A percentile compares a stretch with the other conserved stretches of the same genome.
phyloP scores from a whole-genome alignment of 2,329 filamentous ascomycete species.

The Penicillium sp. region DNA sequence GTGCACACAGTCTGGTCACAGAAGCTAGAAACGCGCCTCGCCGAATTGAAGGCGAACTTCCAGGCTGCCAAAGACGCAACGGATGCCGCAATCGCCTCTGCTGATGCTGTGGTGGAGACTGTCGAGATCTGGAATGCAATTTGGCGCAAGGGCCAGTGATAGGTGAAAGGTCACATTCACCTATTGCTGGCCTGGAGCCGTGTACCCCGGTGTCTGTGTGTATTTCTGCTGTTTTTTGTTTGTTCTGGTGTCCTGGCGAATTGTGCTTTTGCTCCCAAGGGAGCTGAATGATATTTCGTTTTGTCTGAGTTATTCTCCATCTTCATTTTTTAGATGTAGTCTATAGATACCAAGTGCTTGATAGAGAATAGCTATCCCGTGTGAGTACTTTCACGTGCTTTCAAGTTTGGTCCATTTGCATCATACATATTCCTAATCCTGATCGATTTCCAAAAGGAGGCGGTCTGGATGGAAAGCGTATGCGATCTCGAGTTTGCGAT shows the following conservation, averaged over 20 bases:
- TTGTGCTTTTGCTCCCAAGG: background rate
- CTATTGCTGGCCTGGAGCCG: background rate
- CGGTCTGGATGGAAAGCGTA: background rate
- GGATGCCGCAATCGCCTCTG: background rate
- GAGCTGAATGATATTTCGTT: background rate
- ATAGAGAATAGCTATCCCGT: background rate
- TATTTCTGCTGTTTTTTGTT: background rate
- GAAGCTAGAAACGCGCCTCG: background rate
- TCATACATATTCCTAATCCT: background rate
- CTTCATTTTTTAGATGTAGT: background rate
- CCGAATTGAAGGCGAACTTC: background rate
- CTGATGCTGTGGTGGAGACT: constrained; percentile 13
- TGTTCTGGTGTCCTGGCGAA: background rate
- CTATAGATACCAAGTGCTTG: background rate
- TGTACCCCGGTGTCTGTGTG: background rate
- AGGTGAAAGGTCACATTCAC: background rate
- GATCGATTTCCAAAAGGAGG: background rate
- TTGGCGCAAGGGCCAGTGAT: constrained; percentile 18
- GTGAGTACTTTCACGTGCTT: background rate
- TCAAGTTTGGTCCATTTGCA: background rate
- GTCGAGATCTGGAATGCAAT: constrained; percentile 23
- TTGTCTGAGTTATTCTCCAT: background rate
- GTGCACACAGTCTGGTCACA: background rate
- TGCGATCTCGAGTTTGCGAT: background rate
- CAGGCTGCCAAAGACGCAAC: background rate